Conservation (phyloP, 164 flowering plant genomes). For the Vitis amurensis region DNA sequence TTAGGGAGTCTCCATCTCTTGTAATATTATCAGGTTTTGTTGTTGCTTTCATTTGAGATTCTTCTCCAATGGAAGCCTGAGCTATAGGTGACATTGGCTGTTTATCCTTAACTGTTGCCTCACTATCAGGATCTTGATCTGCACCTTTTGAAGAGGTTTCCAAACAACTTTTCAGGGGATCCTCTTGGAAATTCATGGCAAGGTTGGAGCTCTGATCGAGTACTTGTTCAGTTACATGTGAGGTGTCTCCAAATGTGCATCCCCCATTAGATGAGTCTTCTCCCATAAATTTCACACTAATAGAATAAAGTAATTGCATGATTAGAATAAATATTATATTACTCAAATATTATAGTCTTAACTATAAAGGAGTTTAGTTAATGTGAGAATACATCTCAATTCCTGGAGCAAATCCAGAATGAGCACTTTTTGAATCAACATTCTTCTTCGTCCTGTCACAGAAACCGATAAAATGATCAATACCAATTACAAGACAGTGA, state of each 20-base stretch:
- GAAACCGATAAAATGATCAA: conserved; percentile 1
- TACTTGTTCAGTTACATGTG: conserved; percentile 8
- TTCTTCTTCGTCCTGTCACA: background rate
- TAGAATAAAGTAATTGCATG: conserved; percentile 7
- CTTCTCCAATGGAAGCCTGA: conserved; percentile 3
- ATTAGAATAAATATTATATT: background rate
- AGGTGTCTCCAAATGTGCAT: conserved; percentile 3
- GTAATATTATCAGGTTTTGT: background rate
- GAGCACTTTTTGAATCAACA: conserved; percentile 2
- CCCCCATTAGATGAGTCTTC: conserved; percentile 1
- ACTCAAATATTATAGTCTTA: no score
- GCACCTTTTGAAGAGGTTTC: conserved; percentile 9
- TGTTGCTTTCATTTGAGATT: conserved; percentile 10
- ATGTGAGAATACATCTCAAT: background rate
- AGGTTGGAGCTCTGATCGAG: conserved; percentile 1
- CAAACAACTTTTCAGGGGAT: background rate
- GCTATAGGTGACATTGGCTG: background rate
- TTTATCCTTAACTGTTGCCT: conserved; percentile 5
- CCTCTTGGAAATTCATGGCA: conserved; percentile 2
- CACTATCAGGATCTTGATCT: background rate
- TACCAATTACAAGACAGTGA: background rate
- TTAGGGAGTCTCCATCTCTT: conserved; percentile 1
- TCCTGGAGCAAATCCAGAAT: background rate
- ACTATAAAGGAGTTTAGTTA: background rate
- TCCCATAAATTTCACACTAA: conserved; percentile 13